Evolutionary conservation across 2,329 filamentous ascomycete species (phyloP), one percentile per base, ranked within the genome.

Genomic region (Alternaria postmessia): DNA sequence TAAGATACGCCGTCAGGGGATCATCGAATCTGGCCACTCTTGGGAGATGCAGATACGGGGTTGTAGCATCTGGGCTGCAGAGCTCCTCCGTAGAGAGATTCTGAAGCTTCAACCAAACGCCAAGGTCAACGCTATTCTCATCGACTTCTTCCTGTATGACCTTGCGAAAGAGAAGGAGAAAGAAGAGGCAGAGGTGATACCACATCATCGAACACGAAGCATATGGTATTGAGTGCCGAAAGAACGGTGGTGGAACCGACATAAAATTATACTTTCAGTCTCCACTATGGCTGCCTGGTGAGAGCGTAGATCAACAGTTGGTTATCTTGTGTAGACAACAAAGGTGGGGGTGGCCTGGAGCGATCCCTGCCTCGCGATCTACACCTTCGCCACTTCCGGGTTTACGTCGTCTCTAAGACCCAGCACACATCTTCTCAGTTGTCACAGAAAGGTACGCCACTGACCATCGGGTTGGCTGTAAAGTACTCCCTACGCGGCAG

Each of bases 131-230:
- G 94, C 95, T 26, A 92, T 98, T 39, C 79, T 99, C 70, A 95
- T 99, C 64, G 95, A 99, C 79, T 99, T 98, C 80, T 97, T 97
- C 78, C 82, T 99, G 56, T 99, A 99, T 75, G 95, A 99, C 80
- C 88, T 91, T 18, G 93, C 95, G 81, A 99, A 98, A 78, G 90
- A 93, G 73, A 78, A 91, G 75, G 94, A 98, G 78, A 72, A 70
- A 30, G 75, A 74, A 7, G 71, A 65, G 6, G 68, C 67, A 24
- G 76, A 73, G 51, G 69, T 72, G 41, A 86, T 93, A 62, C 92
- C 92, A 5, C 93, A 97, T 79, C 94, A 97, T 80, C 86, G 94
- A 65, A 97, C 94, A 43, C 87, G 94, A 75, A 96, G 93, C 74
- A 97, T 97, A 63, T 97, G 94, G 94, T 97, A 97, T 78, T 97